Base-by-base conservation (phyloP, 202 grass and related monocot species). In the Schoenoplectus tabernaemontani region DNA sequence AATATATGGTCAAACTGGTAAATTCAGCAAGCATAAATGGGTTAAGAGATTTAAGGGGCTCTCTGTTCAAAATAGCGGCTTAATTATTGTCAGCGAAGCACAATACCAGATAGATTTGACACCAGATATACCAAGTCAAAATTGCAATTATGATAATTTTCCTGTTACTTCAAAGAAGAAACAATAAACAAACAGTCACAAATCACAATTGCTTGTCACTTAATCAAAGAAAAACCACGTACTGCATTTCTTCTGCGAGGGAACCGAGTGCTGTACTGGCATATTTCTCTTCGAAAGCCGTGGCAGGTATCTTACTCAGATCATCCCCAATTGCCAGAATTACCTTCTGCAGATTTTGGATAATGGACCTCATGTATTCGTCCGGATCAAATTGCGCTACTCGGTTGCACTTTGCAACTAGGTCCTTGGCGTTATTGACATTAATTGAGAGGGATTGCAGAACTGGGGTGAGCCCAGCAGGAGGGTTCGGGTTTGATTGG, bases 341-440 rank as follows among this genome's bases (percentile, higher is more conserved):
- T 37, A 96, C 85, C 57, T 54, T 87, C 80, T 91, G 88, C 34
- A 99, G 20, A 33, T 96, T 88, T 64, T 89, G 70, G 0, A 93
- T 82, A 37, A 96, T 82, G 76, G 71, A 54, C 66, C 84, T 84
- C 34, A 91, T 69, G 66, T 89, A 88, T 7, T 88, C 82, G 0
- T 99, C 87, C n/a, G 81, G 80, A 78, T 82, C 72, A 24, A 74
- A 57, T 63, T 80, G 86, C 0, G 82, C 86, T 13, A 78, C 32
- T 1, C 51, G 85, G 1, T 64, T 75, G 85, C 88, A 99, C 65
- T 78, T 86, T 0, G 81, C 57, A 19, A 93, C 7, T 0, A 96
- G 82, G 42, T 96, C 88, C 85, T 96, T 96, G 32, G 92, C 90
- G 1, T 87, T 83, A 33, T 93, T 89, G 5, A 96, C 86, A 26